phyloP scores from a whole-genome alignment of 2,329 filamentous ascomycete genomes.

The Cladosporium austrohemisphaericum region DNA sequence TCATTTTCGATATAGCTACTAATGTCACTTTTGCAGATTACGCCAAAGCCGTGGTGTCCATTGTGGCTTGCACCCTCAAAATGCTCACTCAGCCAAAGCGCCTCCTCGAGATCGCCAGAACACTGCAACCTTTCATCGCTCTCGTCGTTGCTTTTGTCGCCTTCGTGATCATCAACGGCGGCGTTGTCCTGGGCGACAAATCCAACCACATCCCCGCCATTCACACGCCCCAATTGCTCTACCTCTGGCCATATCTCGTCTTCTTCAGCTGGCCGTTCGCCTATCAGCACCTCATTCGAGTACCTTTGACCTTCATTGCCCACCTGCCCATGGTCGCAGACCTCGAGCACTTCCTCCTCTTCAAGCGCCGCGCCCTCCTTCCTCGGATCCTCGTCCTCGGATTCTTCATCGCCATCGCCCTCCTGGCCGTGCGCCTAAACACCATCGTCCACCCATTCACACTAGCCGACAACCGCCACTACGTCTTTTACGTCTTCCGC shows the following conservation, averaged over 20 bases:
- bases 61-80: conserved; percentile 55
- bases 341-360: conserved; percentile 27
- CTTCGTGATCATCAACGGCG: conserved; percentile 83
- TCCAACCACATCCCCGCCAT: conserved; percentile 87
- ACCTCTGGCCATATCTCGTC: conserved; percentile 83
- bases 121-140: conserved; percentile 50
- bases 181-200: conserved; percentile 93
- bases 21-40: too few relatives aligned
- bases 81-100: conserved; percentile 34
- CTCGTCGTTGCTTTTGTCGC: conserved; percentile 64
- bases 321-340: conserved; percentile 28
- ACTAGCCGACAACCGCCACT: conserved; percentile 92
- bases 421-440: conserved; percentile 66
- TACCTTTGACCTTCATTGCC: conserved; percentile 26
- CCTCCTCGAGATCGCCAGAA: conserved; percentile 19
- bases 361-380: conserved; percentile 30
- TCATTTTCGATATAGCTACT: too few relatives aligned
- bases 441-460: conserved; percentile 95
- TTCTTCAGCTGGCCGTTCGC: conserved; percentile 87
- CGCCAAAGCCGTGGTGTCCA: conserved; percentile 55
- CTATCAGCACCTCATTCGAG: conserved; percentile 49
- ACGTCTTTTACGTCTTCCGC: conserved; percentile 94
- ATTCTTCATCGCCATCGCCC: conserved; percentile 40
- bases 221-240: conserved; percentile 88
- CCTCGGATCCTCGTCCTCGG: conserved; percentile 39